Base-by-base conservation (phyloP, 1,139 yeast species). In the Taphrina flavorubra region DNA sequence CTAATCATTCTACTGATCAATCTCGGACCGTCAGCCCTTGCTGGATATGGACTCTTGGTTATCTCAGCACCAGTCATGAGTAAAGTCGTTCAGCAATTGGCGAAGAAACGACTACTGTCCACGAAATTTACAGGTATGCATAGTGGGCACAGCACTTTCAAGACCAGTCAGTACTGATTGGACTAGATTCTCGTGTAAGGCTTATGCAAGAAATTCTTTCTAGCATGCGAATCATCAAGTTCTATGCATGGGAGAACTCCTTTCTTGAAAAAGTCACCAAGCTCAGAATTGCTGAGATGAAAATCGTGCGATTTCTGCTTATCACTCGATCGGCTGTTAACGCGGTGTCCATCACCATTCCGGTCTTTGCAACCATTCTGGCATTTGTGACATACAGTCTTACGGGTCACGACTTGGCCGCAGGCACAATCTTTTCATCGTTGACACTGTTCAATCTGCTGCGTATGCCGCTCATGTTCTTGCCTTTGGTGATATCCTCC, bases 401-500 rank as follows among this genome's bases (percentile, higher is more conserved):
- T 53, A 78, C 86, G 5, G 79, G 82, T 58, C 78, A 81, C 34
- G 75, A 75, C n/a, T 82, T 85, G 72, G 81, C 82, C 71, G 87
- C 96, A 0, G 92, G 91, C 1, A 80, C 83, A 46, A 86, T 91
- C n/a, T 92, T 92, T 76, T 85, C 97, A 0, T 88, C 97, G 13
- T 81, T 92, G 67, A 84, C 95, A 0, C 82, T 90, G 69, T 92
- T 91, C 80, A 87, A 87, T 73, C 83, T 86, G 47, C 81, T 90
- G 75, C 80, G 90, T 74, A 79, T 90, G 65, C 97, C 97, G 34
- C 80, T 90, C 79, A 81, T 88, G 75, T 87, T 89, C 71, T 79
- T 88, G 68, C 87, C 90, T 39, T 79, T 85, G 68, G 87, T 91
- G 18, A 79, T 84, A 13, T 81, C 83, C 47, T 79, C 86, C 0